Evolutionary conservation across 2,329 filamentous ascomycete species (phyloP), one percentile per base, ranked within the genome.

Genomic region (Fusarium hostae): DNA sequence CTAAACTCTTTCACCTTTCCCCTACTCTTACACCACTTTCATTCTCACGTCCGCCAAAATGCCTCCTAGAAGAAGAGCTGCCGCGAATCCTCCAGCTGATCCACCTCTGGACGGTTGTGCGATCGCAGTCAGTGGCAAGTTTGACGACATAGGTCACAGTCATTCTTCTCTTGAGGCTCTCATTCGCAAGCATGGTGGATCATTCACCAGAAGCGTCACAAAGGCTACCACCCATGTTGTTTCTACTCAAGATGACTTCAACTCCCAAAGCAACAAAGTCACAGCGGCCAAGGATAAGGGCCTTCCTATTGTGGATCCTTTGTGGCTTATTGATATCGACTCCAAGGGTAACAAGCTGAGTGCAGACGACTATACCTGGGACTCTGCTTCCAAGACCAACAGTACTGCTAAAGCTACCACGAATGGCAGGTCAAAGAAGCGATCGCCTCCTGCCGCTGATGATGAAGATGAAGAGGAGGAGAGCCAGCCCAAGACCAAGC

Each of bases 321-420:
- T 87, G 18, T 94, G 92, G 92, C 80, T 90, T n/a, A 70, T 87
- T 4, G 85, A 90, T n/a, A 89, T 85, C 26, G 80, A 86, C 40
- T 64, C 69, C 13, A 62, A 78, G 41, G 71, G 75, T 28, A 73
- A 69, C 52, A 71, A 73, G 45, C 67, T 79, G 16, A 66, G 70
- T 24, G 71, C 65, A 3, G 74, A 78, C 28, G 70, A 73, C 24
- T 79, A 77, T 32, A 45, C 65, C 28, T 81, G 77, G 79, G 58
- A 64, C 73, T 76, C 72, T 71, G 69, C 60, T 35, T 76, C 74
- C 37, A 74, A 72, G n/a, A 54, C 76, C 18, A 77, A 77, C 10
- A 70, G 67, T 20, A 64, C 75, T 28, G 59, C 70, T 15, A 71
- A 73, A 16, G 63, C 75, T 26, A 28, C 71, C 20, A 57, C 68